These are phyloP conservation scores for Metarhizium robertsii DNA, from an alignment of 2,329 filamentous ascomycete genomes.

Conservation along the genomic window DNA sequence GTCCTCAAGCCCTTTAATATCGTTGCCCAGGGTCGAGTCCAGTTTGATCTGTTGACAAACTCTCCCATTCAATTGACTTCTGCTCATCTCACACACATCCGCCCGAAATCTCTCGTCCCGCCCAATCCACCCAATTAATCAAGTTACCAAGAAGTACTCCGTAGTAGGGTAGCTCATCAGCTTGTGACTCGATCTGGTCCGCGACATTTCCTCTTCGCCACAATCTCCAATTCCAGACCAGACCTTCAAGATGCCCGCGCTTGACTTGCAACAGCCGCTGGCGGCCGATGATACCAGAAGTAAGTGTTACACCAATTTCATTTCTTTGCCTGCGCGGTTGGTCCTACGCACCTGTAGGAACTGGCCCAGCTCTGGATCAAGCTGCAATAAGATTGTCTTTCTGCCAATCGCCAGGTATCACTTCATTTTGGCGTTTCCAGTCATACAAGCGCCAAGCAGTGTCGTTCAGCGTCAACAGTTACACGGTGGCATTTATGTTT, in stretches of 20 bases:
- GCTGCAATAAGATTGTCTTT: not conserved
- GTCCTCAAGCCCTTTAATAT: not conserved
- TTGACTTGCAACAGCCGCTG: constrained; percentile 27
- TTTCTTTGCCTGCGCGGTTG: not conserved
- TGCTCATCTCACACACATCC: not conserved
- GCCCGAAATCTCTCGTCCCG: too few species aligned
- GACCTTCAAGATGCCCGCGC: constrained; percentile 27
- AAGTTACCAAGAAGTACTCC: not conserved
- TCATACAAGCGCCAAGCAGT: not conserved
- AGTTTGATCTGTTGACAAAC: not conserved
- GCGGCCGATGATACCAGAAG: constrained; percentile 36
- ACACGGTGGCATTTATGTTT: not conserved
- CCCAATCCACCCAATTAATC: not conserved
- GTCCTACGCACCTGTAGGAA: not conserved
- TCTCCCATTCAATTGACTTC: not conserved
- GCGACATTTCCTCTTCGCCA: not conserved
- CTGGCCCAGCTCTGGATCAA: not conserved
- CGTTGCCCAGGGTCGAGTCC: not conserved
- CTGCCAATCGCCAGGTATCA: not conserved
- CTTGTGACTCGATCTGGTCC: not conserved
- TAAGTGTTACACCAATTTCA: constrained; percentile 15
- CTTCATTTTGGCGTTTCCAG: not conserved
- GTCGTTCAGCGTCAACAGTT: not conserved
- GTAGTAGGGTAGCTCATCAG: not conserved
- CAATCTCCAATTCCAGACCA: not conserved